phyloP scores from a whole-genome alignment of 441 rosid genomes.

The Bocquillonia castaneifolia region DNA sequence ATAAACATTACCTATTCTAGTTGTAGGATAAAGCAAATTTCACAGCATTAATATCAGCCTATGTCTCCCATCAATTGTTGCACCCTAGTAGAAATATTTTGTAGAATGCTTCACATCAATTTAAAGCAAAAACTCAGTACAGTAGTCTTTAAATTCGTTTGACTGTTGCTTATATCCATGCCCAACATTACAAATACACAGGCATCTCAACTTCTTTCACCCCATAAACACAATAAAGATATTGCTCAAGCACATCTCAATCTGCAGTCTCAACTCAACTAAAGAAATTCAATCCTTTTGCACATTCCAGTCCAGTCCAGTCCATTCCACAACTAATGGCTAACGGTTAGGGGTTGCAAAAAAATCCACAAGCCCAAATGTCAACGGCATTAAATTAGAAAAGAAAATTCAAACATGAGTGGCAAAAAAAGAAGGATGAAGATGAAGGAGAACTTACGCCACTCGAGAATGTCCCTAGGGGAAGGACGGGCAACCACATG shows the following conservation, averaged over 20 bases:
- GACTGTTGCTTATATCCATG: neutral
- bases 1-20: neutral
- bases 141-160: neutral
- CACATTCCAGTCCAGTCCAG: neutral
- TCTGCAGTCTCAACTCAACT: no score
- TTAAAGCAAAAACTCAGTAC: neutral
- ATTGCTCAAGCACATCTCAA: neutral
- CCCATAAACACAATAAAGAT: neutral
- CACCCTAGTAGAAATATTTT: neutral
- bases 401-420: neutral
- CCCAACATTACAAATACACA: neutral
- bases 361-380: neutral
- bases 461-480: slow-evolving; percentile 85
- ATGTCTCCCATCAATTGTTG: no score
- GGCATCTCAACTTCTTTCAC: neutral
- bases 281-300: no score
- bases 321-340: neutral
- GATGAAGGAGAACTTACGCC: slow-evolving; percentile 67
- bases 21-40: neutral
- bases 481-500: slow-evolving; percentile 95
- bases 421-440: neutral
- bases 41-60: no score
- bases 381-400: neutral
- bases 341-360: no score
- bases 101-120: neutral